Evolutionary conservation across 2,329 filamentous ascomycete genomes (phyloP).

Genomic region (Pseudocercospora musae): DNA sequence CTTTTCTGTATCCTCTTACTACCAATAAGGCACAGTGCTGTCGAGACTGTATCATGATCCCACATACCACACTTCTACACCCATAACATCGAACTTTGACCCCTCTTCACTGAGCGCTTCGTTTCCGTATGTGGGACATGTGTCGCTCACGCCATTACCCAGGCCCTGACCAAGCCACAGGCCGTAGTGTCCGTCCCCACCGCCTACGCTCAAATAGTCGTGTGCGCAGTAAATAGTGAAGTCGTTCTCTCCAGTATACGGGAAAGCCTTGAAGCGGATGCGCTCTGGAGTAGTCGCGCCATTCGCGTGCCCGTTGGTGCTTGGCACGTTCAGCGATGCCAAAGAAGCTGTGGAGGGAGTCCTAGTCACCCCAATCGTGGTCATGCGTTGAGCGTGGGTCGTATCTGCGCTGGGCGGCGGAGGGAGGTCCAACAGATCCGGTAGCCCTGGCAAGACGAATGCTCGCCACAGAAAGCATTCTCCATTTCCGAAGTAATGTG

Average conservation of each 20-base stretch:
- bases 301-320: constrained; percentile 19
- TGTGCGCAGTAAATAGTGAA: constrained; percentile 93
- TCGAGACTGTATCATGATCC: constrained; percentile 46
- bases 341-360: constrained; percentile 30
- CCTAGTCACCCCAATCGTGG: constrained; percentile 48
- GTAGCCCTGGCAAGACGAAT: constrained; percentile 58
- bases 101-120: constrained; percentile 91
- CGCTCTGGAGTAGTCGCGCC: constrained; percentile 59
- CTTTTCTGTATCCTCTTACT: neutral
- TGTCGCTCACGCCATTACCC: constrained; percentile 76
- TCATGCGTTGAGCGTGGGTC: constrained; percentile 59
- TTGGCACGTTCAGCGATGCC: constrained; percentile 25
- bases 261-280: constrained; percentile 95
- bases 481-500: constrained; percentile 91
- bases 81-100: constrained; percentile 83
- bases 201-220: constrained; percentile 80
- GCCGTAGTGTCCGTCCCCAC: constrained; percentile 82
- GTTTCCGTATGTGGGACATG: constrained; percentile 90
- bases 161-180: constrained; percentile 88
- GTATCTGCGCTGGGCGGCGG: constrained; percentile 64
- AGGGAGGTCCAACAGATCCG: constrained; percentile 60
- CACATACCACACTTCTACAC: constrained; percentile 91
- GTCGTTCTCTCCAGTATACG: constrained; percentile 92
- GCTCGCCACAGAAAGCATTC: constrained; percentile 93
- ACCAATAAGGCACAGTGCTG: neutral